A percentile compares a stretch with the other conserved stretches of the same genome.
Conservation (phyloP, 192 early-diverging fungal genomes). For the Rhizoclosmatium globosum region DNA sequence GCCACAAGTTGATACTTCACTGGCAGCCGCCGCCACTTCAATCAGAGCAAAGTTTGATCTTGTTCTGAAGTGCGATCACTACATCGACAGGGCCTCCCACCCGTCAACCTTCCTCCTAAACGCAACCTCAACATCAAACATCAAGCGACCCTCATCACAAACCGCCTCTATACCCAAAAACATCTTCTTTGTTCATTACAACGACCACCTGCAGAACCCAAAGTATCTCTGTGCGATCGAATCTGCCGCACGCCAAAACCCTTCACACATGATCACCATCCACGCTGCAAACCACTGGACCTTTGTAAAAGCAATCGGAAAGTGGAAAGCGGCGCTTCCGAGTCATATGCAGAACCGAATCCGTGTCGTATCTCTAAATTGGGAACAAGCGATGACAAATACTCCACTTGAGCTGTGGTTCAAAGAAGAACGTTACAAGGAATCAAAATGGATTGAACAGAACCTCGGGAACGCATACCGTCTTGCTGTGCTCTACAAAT, state of each 20-base stretch:
- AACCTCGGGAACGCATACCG: conserved; percentile 51
- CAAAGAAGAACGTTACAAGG: conserved; percentile 3
- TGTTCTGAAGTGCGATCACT: background rate
- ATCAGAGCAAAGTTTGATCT: background rate
- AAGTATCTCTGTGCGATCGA: conserved; percentile 48
- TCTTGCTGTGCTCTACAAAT: conserved; percentile 38
- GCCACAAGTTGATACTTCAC: no score
- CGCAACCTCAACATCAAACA: background rate
- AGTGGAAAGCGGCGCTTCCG: conserved; percentile 27
- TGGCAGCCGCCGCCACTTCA: background rate
- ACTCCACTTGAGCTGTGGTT: conserved; percentile 49
- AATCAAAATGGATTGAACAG: conserved; percentile 44
- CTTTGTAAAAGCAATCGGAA: conserved; percentile 20
- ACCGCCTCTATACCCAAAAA: conserved; percentile 13
- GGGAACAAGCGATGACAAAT: conserved; percentile 18
- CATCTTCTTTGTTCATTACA: conserved; percentile 47
- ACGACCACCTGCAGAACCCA: conserved; percentile 21
- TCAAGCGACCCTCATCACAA: background rate
- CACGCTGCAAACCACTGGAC: conserved; percentile 37
- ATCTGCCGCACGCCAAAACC: conserved; percentile 40
- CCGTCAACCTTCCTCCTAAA: background rate
- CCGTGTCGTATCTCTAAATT: conserved; percentile 23
- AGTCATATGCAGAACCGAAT: background rate
- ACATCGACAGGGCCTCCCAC: background rate
- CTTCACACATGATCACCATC: conserved; percentile 34